phyloP scores from a whole-genome alignment of 2,329 filamentous ascomycete genomes.

The Colletotrichum endophyticum region DNA sequence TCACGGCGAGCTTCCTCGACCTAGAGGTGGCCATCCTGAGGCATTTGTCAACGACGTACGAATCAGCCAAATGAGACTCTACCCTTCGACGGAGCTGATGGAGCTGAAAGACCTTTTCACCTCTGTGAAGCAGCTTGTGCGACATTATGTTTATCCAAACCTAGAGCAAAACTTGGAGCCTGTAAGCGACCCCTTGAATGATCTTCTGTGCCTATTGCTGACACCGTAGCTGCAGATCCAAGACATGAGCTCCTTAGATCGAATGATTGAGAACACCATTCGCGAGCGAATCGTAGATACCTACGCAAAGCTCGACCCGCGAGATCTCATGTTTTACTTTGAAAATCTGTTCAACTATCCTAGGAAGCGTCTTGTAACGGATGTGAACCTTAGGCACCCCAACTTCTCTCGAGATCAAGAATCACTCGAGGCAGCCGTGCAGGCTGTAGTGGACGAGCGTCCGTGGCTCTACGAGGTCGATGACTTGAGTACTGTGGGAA shows the following conservation, averaged over 20 bases:
- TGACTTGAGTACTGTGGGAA: conserved; percentile 36
- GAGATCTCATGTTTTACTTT: conserved; percentile 54
- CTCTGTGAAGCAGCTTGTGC: conserved; percentile 48
- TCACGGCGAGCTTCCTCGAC: conserved; percentile 47
- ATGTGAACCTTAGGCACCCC: conserved; percentile 43
- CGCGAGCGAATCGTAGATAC: conserved; percentile 43
- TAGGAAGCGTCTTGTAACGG: conserved; percentile 47
- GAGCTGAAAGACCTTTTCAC: conserved; percentile 51
- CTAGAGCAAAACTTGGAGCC: conserved; percentile 39
- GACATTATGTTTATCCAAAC: conserved; percentile 51
- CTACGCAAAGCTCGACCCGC: conserved; percentile 54
- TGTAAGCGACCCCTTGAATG: conserved; percentile 29
- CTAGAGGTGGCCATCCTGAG: conserved; percentile 40
- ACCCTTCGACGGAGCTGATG: conserved; percentile 47
- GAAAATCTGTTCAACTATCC: conserved; percentile 51
- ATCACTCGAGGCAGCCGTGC: conserved; percentile 44
- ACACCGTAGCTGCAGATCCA: neutral
- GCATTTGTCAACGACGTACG: conserved; percentile 44
- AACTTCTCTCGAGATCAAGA: conserved; percentile 50
- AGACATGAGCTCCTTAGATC: conserved; percentile 6
- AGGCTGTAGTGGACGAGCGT: conserved; percentile 42
- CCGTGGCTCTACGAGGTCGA: conserved; percentile 34
- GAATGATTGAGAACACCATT: conserved; percentile 19
- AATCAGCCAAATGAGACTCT: conserved; percentile 46
- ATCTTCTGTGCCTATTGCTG: neutral